phyloP scores from a whole-genome alignment of 1,284 basidiomycete species.

The Melampsora larici-populina region DNA sequence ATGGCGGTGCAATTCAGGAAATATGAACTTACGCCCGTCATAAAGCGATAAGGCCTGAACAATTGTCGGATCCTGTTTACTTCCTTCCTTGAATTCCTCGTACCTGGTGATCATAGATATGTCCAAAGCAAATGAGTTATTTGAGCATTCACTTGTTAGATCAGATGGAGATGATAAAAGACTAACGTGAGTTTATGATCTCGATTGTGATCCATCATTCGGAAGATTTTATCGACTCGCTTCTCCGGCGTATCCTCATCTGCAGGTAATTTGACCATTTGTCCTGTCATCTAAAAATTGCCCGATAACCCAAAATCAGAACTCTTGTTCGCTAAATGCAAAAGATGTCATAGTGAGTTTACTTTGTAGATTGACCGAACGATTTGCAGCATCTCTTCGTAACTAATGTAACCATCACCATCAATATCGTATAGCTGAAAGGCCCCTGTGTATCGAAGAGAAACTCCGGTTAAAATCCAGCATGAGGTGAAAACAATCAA shows the following conservation, averaged over 20 bases:
- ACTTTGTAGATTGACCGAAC: slow-evolving; percentile 89
- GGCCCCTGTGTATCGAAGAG: slow-evolving; percentile 67
- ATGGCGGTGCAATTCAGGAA: too few species aligned
- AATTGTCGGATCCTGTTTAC: slow-evolving; percentile 95
- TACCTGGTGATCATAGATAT: background rate
- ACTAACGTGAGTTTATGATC: slow-evolving; percentile 47
- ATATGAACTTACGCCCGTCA: slow-evolving; percentile 28
- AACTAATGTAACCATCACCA: slow-evolving; percentile 92
- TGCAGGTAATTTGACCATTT: slow-evolving; percentile 95
- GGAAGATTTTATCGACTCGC: slow-evolving; percentile 76
- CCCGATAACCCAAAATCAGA: slow-evolving; percentile 59
- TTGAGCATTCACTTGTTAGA: background rate
- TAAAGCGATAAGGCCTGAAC: slow-evolving; percentile 66
- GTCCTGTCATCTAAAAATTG: slow-evolving; percentile 60
- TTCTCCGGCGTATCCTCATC: slow-evolving; percentile 99
- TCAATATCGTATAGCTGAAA: slow-evolving; percentile 99
- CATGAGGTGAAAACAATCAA: background rate
- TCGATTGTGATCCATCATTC: slow-evolving; percentile 50
- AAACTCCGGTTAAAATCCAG: background rate
- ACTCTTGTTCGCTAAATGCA: slow-evolving; percentile 56
- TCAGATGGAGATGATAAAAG: slow-evolving; percentile 61
- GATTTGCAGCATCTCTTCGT: slow-evolving; percentile 97
- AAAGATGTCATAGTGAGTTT: background rate
- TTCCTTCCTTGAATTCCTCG: slow-evolving; percentile 93
- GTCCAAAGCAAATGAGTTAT: background rate